These are phyloP conservation scores for Rhizophlyctis rosea DNA, from an alignment of 192 early-diverging fungal genomes.

Conservation along the genomic window DNA sequence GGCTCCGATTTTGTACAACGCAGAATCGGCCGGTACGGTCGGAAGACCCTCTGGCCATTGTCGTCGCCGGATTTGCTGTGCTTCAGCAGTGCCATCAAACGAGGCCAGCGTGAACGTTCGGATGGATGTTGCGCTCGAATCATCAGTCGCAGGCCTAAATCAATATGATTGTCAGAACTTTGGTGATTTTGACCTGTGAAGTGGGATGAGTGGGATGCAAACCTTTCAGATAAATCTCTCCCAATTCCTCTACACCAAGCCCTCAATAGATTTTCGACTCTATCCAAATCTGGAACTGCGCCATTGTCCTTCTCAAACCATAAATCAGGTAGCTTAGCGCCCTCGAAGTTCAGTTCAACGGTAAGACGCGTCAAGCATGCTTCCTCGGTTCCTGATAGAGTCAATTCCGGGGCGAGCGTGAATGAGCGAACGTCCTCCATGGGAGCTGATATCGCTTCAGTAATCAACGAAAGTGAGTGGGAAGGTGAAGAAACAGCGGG, in stretches of 20 bases:
- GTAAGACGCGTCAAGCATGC: conserved; percentile 18
- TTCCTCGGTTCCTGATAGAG: conserved; percentile 14
- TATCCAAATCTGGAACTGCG: conserved; percentile 4
- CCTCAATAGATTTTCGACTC: conserved; percentile 30
- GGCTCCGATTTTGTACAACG: conserved; percentile 40
- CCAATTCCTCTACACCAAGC: conserved; percentile 29
- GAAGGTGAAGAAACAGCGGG: neutral
- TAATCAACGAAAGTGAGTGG: conserved; percentile 14
- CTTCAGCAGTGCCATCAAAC: neutral
- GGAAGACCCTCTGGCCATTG: conserved; percentile 30
- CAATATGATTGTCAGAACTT: too few species aligned
- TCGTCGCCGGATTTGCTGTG: neutral
- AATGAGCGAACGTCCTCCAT: conserved; percentile 15
- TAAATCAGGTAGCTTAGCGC: conserved; percentile 28
- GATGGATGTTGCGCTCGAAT: too few species aligned
- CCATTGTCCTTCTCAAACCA: conserved; percentile 35
- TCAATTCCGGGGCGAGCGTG: conserved; percentile 14
- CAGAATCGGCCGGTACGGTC: conserved; percentile 25
- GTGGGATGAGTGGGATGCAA: too few species aligned
- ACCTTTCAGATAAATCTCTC: too few species aligned
- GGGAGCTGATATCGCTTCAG: conserved; percentile 20
- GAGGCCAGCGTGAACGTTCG: too few species aligned
- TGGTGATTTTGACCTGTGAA: too few species aligned
- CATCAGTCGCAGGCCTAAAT: too few species aligned
- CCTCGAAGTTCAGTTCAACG: conserved; percentile 16